phyloP scores from a whole-genome alignment of 371 early-diverging fungal species.

The Choanephora cucurbitarum region DNA sequence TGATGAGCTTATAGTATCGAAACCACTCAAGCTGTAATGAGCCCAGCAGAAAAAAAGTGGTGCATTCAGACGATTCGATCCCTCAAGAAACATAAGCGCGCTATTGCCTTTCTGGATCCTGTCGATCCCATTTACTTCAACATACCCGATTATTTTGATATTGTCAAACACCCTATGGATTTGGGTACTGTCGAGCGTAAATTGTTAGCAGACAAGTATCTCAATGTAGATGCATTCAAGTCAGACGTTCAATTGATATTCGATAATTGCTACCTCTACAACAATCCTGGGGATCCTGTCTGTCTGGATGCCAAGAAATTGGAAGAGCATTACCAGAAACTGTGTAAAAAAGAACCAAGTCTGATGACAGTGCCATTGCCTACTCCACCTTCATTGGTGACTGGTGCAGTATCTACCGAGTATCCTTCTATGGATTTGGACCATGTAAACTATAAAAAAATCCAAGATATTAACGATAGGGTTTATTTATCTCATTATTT shows the following conservation, averaged over 20 bases:
- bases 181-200: conserved; percentile 89
- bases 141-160: conserved; percentile 73
- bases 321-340: conserved; percentile 54
- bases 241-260: conserved; percentile 53
- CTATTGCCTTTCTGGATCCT: conserved; percentile 74
- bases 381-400: background rate
- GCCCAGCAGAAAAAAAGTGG: conserved; percentile 22
- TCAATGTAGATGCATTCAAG: conserved; percentile 43
- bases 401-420: conserved; percentile 1
- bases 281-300: conserved; percentile 76
- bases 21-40: conserved; percentile 9
- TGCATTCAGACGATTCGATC: conserved; percentile 49
- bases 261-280: conserved; percentile 70
- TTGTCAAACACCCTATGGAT: conserved; percentile 98
- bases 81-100: conserved; percentile 66
- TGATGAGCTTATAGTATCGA: background rate
- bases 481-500: no score
- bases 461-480: no score
- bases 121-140: conserved; percentile 51
- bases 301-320: conserved; percentile 62
- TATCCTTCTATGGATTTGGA: no score
- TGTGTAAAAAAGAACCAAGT: conserved; percentile 25
- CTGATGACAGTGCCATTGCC: conserved; percentile 9
- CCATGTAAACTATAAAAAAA: no score
- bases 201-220: conserved; percentile 45